A percentile compares a stretch with the other conserved stretches of the same genome.
Conservation (phyloP, 2,329 filamentous ascomycete species). For the Fusarium albidum region DNA sequence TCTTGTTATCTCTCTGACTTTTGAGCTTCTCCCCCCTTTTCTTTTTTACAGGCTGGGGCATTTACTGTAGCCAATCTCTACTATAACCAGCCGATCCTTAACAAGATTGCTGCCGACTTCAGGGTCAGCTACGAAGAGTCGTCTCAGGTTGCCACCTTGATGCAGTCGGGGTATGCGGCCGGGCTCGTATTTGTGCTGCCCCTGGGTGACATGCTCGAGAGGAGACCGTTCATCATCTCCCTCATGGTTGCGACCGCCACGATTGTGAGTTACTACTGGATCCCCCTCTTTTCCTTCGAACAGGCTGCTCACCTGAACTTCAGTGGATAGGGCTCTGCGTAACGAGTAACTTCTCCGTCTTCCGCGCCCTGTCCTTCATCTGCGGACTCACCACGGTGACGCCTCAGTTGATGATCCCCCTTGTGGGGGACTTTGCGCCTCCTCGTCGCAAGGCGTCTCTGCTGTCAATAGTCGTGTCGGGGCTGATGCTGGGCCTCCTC, state of each 20-base stretch:
- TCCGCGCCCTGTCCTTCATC: slow-evolving; percentile 76
- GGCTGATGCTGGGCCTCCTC: slow-evolving; percentile 78
- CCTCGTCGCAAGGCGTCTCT: slow-evolving; percentile 72
- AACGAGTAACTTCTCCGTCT: slow-evolving; percentile 69
- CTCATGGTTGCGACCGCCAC: slow-evolving; percentile 74
- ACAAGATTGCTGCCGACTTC: slow-evolving; percentile 77
- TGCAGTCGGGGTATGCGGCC: slow-evolving; percentile 81
- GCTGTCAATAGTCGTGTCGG: slow-evolving; percentile 78
- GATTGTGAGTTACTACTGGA: slow-evolving; percentile 59
- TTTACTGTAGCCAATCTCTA: slow-evolving; percentile 84
- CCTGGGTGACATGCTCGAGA: slow-evolving; percentile 73
- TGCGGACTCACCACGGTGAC: slow-evolving; percentile 82
- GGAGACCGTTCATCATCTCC: slow-evolving; percentile 73
- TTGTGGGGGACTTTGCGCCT: slow-evolving; percentile 81
- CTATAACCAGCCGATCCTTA: slow-evolving; percentile 82
- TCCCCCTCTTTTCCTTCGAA: background rate
- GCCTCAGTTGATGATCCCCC: slow-evolving; percentile 80
- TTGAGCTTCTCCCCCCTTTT: too few species aligned
- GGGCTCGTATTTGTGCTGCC: slow-evolving; percentile 80
- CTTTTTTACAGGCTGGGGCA: slow-evolving; percentile 54
- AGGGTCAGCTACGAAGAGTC: slow-evolving; percentile 73
- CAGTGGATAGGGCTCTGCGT: slow-evolving; percentile 76
- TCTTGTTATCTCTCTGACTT: background rate
- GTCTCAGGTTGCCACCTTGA: slow-evolving; percentile 73
- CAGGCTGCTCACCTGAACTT: background rate